Evolutionary conservation across 768 basidiomycete species (phyloP), one percentile per base, ranked within the genome.

Genomic region (Lentinula aciculospora): DNA sequence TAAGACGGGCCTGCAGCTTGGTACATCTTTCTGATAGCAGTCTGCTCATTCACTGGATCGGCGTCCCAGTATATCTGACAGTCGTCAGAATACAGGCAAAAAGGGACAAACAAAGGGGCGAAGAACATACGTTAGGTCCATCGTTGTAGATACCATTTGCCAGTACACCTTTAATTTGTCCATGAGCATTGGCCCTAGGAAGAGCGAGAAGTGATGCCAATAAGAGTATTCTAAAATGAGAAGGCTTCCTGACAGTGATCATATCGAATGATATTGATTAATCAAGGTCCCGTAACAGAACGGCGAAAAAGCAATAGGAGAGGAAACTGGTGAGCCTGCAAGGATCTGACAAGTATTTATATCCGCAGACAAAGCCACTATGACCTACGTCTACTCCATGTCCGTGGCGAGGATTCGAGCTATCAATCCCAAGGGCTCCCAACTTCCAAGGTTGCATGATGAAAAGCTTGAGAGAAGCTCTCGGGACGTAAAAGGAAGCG

Each of bases 31-130:
- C 55, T 29, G 12, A 57, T 31, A 23, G 56, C 55, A 3, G 59
- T 60, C 23, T 49, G 45, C 9, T 40, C 39, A 47, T 60, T 60
- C 15, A 32, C 55, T 36, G 36, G 45, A 29, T 56, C 59, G 29
- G 47, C 55, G 13, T 47, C 56, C 34, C 56, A 60, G 56, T 60
- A 60, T 4, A 60, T 46, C 59, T 60, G 7, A 15, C 21, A 48
- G 9, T n/a, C 1, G 25, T 48, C 8, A 32, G 21, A 36, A 29
- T 19, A 10, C 25, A 42, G 27, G 4, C n/a, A 32, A 19, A 29
- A 54, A 23, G n/a, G 21, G 13, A 5, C 9, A 4, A 28, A 37
- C 19, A 40, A 19, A 53, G n/a, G 13, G 6, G 4, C 13, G 28
- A 49, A 31, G 32, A 23, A 29, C 50, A n/a, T 32, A 54, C 53